Evolutionary conservation across 805 yeast genomes (phyloP), one percentile per base, ranked within the genome.

Genomic region (Candida ascalaphidarum): DNA sequence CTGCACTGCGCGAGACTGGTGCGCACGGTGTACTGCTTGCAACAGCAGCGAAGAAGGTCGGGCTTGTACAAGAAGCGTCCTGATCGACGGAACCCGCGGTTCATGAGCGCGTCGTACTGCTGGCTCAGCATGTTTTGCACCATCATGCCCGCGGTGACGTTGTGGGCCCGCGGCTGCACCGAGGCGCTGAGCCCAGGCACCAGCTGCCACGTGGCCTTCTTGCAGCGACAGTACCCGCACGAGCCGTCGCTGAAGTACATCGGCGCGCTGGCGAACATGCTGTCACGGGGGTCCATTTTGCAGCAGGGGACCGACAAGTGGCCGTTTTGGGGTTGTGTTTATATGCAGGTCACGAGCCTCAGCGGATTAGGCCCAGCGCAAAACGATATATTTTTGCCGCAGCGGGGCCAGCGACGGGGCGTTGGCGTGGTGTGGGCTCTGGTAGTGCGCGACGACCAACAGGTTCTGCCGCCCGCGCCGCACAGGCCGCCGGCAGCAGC

Each of bases 201-300:
- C 5, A 73, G 53, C 35, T 51, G 60, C 15, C 58, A 55, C 20
- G 55, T 55, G 12, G 46, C 52, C 34, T 69, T 63, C 3, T 44
- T 33, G n/a, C 71, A 70, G 18, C 65, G 59, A 43, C 95, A 83
- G 48, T 84, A 83, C 0, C 95, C 95, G 51, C 95, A 83, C 10
- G 66, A 58, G 2, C 45, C 36, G 13, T 64, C 65, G 1, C 50
- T 43, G 16, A 68, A 44, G 48, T 68, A 68, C 31, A 65, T 36
- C 1, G 78, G 76, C 17, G 54, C 42, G 3, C 72, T 48, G 5
- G 70, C 37, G 4, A 70, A 52, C 37, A 68, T 17, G 18, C 8
- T n/a, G n/a, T n/a, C n/a, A n/a, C n/a, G n/a, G n/a, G n/a, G n/a
- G n/a, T n/a, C n/a, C n/a, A n/a, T n/a, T n/a, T n/a, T n/a, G n/a